These are phyloP conservation scores for Nakataea oryzae DNA, from an alignment of 2,329 filamentous ascomycete species.

Conservation along the genomic window DNA sequence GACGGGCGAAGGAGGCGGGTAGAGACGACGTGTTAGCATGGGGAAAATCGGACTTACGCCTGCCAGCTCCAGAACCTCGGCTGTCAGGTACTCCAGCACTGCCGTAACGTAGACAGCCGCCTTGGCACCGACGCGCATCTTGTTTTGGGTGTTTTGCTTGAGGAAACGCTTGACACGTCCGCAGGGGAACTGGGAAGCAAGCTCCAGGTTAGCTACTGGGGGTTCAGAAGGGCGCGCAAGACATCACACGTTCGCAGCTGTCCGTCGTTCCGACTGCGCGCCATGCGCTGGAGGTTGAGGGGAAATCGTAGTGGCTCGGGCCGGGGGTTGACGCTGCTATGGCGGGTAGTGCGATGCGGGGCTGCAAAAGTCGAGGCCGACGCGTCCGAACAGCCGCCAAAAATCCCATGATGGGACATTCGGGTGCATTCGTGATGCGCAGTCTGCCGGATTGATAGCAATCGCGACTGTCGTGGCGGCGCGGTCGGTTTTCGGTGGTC, in stretches of 20 bases:
- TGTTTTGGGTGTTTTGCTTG: conserved; percentile 98
- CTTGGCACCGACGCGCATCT: conserved; percentile 98
- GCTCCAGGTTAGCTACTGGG: neutral
- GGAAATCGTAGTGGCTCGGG: neutral
- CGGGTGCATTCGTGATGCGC: neutral
- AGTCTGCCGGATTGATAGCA: neutral
- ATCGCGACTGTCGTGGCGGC: neutral
- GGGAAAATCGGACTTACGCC: conserved; percentile 30
- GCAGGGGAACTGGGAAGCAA: conserved; percentile 71
- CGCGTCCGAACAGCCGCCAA: conserved; percentile 6
- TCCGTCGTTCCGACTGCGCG: neutral
- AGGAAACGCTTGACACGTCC: conserved; percentile 99
- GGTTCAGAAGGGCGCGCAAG: neutral
- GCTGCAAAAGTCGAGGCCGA: neutral
- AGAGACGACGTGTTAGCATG: neutral
- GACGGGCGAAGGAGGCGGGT: neutral
- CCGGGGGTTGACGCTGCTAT: neutral
- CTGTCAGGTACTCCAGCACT: conserved; percentile 95
- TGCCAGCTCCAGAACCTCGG: conserved; percentile 97
- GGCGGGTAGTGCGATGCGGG: neutral
- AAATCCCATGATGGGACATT: neutral
- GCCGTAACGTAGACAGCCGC: conserved; percentile 95
- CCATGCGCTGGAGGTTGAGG: neutral
- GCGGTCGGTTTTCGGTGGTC: neutral
- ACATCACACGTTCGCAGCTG: conserved; percentile 3